These are phyloP conservation scores for Singerocomus rubriflavus DNA, from an alignment of 1,284 basidiomycete genomes.

Conservation along the genomic window DNA sequence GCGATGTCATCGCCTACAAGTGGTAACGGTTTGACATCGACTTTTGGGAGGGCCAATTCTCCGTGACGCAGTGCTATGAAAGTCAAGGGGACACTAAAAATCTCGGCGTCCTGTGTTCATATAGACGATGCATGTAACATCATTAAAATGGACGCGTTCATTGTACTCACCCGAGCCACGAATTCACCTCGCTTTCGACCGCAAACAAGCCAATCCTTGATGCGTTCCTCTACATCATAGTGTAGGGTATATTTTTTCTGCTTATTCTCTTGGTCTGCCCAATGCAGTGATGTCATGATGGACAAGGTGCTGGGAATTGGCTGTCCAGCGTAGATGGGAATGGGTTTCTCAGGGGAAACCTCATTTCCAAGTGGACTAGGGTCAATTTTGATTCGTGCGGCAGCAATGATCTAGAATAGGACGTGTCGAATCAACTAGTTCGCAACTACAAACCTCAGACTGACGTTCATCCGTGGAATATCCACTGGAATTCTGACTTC, in stretches of 20 bases:
- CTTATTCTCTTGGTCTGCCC: constrained; percentile 52
- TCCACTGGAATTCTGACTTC: constrained; percentile 79
- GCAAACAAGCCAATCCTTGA: constrained; percentile 79
- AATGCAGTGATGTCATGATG: constrained; percentile 71
- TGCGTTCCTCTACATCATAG: constrained; percentile 74
- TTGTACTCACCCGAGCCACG: constrained; percentile 51
- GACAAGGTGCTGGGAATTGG: constrained; percentile 63
- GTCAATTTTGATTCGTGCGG: constrained; percentile 56
- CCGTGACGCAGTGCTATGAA: constrained; percentile 79
- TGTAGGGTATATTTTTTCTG: constrained; percentile 52
- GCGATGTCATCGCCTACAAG: constrained; percentile 49
- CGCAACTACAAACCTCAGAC: constrained; percentile 26
- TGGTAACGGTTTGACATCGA: constrained; percentile 60
- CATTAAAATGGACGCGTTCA: neutral
- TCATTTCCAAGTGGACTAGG: constrained; percentile 32
- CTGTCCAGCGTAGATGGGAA: constrained; percentile 73
- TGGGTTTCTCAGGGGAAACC: constrained; percentile 26
- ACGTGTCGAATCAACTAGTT: constrained; percentile 2
- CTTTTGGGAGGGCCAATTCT: constrained; percentile 65
- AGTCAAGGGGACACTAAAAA: constrained; percentile 57
- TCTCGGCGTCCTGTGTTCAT: constrained; percentile 51
- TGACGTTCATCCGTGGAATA: constrained; percentile 74
- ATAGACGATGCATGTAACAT: constrained; percentile 5
- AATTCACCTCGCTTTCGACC: constrained; percentile 80
- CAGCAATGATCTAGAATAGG: constrained; percentile 59